Percentiles rank a stretch among this genome's conserved stretches.
These are phyloP conservation scores for Trichoderma oligosporum DNA, from an alignment of 2,329 filamentous ascomycete genomes.

Conservation along the genomic window DNA sequence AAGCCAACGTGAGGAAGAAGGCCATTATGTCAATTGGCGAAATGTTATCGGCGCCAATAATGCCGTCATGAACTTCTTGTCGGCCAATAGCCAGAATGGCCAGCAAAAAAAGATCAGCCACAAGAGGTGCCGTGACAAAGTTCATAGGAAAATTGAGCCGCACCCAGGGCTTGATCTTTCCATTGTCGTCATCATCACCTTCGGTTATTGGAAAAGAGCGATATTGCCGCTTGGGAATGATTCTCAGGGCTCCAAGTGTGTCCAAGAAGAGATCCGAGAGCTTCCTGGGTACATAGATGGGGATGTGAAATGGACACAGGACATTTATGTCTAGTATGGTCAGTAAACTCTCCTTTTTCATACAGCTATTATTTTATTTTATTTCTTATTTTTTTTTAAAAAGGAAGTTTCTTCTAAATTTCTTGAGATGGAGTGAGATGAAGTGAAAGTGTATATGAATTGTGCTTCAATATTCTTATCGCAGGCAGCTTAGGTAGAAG, in stretches of 20 bases:
- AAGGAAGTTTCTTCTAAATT: too few species aligned
- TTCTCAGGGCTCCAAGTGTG: slow-evolving; percentile 37
- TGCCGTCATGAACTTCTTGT: slow-evolving; percentile 65
- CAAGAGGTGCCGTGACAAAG: slow-evolving; percentile 65
- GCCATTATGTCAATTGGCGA: slow-evolving; percentile 68
- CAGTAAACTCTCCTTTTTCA: background rate
- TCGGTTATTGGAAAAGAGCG: slow-evolving; percentile 25
- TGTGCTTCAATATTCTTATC: too few species aligned
- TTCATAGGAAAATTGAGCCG: slow-evolving; percentile 61
- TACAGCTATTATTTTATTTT: background rate
- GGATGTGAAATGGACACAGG: slow-evolving; percentile 64
- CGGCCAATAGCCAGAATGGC: slow-evolving; percentile 65
- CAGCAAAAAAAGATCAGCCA: slow-evolving; percentile 68
- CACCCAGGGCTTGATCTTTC: slow-evolving; percentile 40
- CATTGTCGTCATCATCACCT: slow-evolving; percentile 27
- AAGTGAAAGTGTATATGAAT: too few species aligned
- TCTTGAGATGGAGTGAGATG: too few species aligned
- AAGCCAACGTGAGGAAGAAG: slow-evolving; percentile 70
- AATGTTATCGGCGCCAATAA: slow-evolving; percentile 62
- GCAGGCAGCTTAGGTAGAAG: too few species aligned
- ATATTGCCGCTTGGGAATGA: slow-evolving; percentile 46
- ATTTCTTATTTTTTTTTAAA: too few species aligned
- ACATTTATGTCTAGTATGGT: slow-evolving; percentile 58
- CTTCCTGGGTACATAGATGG: slow-evolving; percentile 54
- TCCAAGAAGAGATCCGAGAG: slow-evolving; percentile 45